phyloP scores from a whole-genome alignment of 2,329 filamentous ascomycete species.

The Colletotrichum sidae region DNA sequence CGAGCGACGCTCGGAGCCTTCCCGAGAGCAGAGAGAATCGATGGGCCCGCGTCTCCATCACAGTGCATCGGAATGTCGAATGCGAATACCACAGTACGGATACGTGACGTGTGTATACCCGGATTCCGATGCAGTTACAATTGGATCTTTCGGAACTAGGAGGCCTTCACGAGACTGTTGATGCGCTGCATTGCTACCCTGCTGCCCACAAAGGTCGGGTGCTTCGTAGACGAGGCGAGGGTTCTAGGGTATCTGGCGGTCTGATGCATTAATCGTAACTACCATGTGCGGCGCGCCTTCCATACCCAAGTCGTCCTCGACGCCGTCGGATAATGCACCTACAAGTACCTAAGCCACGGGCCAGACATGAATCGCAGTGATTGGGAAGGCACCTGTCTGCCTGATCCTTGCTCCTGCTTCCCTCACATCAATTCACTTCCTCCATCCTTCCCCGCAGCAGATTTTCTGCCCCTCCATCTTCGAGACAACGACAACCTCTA shows the following conservation, averaged over 20 bases:
- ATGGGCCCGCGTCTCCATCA: too few relatives aligned
- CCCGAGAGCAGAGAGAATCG: too few relatives aligned
- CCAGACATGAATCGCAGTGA: conserved; percentile 22
- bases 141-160: conserved; percentile 10
- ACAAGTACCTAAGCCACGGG: background rate
- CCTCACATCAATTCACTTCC: background rate
- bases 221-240: too few relatives aligned
- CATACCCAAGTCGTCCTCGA: background rate
- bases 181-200: too few relatives aligned
- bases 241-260: background rate
- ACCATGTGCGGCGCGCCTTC: background rate
- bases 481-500: background rate
- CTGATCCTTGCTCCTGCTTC: background rate
- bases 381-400: conserved; percentile 3
- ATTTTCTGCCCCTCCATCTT: conserved; percentile 6
- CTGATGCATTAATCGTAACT: background rate
- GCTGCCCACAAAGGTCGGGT: too few relatives aligned
- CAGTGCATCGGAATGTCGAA: conserved; percentile 4
- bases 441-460: conserved; percentile 8
- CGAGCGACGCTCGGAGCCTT: too few relatives aligned
- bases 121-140: conserved; percentile 23
- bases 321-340: conserved; percentile 34
- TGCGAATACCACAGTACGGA: too few relatives aligned
- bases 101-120: conserved; percentile 15
- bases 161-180: too few relatives aligned